Percentiles rank a stretch among this genome's conserved stretches.
phyloP scores from a whole-genome alignment of 345 rosid species.

The Salix purpurea region DNA sequence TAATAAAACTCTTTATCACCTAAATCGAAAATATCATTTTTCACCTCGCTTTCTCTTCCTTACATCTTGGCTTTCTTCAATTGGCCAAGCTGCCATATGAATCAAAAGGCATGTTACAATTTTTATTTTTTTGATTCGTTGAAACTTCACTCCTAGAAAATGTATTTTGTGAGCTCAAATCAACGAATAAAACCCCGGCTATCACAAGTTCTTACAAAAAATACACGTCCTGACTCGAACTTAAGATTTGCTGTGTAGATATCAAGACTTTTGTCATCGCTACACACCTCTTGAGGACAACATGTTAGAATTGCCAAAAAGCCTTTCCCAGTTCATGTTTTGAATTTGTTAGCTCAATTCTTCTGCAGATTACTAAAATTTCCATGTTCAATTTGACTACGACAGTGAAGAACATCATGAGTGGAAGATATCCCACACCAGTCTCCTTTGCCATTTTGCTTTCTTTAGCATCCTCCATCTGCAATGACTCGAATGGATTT shows the following conservation, averaged over 20 bases:
- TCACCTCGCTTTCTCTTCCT: background rate
- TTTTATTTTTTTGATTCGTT: too few relatives aligned
- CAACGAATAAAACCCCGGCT: fast-evolving
- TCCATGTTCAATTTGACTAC: background rate
- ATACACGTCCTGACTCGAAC: too few relatives aligned
- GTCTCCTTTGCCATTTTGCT: background rate
- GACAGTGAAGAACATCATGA: background rate
- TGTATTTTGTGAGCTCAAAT: too few relatives aligned
- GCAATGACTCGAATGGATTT: conserved; percentile 5
- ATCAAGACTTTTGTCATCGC: too few relatives aligned
- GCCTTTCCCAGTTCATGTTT: background rate
- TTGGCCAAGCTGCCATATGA: background rate
- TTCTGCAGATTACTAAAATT: background rate
- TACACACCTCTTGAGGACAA: too few relatives aligned
- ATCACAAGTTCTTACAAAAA: fast-evolving
- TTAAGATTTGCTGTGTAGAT: too few relatives aligned
- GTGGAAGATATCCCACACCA: background rate
- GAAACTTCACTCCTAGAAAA: fast-evolving
- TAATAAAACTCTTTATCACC: background rate
- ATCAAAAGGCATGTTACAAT: background rate
- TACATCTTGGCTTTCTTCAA: background rate
- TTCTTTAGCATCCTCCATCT: background rate
- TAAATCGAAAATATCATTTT: too few relatives aligned
- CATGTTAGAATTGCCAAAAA: background rate
- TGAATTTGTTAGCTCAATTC: background rate